Base-by-base conservation (phyloP, 371 early-diverging fungal species). In the Mycotypha africana region DNA sequence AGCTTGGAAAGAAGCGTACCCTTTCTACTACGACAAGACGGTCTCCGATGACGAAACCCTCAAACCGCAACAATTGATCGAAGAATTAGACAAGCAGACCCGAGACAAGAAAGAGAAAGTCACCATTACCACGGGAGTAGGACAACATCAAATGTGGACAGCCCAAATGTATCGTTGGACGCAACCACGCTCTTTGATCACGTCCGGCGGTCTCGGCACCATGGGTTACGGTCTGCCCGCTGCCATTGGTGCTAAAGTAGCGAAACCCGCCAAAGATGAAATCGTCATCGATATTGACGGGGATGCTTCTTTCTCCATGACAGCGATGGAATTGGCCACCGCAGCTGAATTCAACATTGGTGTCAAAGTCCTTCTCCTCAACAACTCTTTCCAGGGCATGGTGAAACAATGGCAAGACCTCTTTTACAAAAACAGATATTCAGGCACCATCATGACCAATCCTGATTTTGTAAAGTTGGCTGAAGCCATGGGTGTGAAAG, bases 351-450 rank as follows among this genome's bases (percentile, higher is more conserved):
- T 84, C 78, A 88, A 94, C 62, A 92, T 97, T 67, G 90, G 87
- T 30, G 95, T 94, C 68, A 97, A 97, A 82, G 92, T 91, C 25
- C 64, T 97, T 23, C 68, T 97, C 46, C 66, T 97, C 23, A 95
- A 97, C 79, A 97, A 97, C 70, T 92, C 92, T 45, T 97, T 95
- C 91, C 98, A 97, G 69, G 98, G 98, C 33, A 96, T 96, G 97
- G 95, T 96, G 53, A 93, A 92, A 74, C 97, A 97, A 74, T 95
- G 97, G 97, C 95, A 95, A 68, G 96, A 95, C 70, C 79, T 97
- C 42, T 97, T 95, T 66, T 97, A 95, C 59, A 90, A 93, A 59
- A 82, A 92, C 70, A 82, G 98, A 35, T 93, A 93, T 64, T 91
- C 93, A 19, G 91, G 86, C 22, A 95, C 98, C 0, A 63, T 61